Percentiles rank a stretch among this genome's conserved stretches.
Conservation (phyloP, 129 eudicot genomes). For the Rutidosis leptorrhynchoides region DNA sequence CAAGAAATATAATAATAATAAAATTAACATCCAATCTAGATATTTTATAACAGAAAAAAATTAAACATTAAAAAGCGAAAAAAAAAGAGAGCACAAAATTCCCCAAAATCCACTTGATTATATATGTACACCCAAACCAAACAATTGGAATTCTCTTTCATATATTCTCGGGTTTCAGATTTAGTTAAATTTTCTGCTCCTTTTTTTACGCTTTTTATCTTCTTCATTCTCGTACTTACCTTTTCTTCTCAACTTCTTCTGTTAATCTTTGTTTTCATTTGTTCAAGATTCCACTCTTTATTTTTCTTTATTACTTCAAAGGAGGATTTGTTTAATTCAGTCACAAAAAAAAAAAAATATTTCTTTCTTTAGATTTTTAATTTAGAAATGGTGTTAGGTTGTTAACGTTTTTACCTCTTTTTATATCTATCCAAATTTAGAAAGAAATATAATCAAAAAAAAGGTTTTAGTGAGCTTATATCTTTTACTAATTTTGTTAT, state of each 20-base stretch:
- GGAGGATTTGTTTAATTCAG: neutral
- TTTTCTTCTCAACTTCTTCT: constrained; percentile 11
- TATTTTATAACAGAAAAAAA: no score
- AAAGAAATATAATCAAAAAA: constrained; percentile 1
- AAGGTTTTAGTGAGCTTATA: constrained; percentile 13
- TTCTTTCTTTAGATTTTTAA: no score
- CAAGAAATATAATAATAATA: no score
- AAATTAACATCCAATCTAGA: no score
- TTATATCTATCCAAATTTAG: constrained; percentile 23
- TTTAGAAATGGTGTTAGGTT: constrained; percentile 26
- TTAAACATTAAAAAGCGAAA: no score
- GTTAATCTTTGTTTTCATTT: constrained; percentile 19
- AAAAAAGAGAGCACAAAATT: no score
- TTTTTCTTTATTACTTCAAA: neutral
- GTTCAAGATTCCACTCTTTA: constrained; percentile 16
- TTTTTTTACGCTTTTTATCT: constrained; percentile 26
- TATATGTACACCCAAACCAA: constrained; percentile 27
- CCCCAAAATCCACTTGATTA: no score
- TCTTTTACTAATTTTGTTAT: neutral
- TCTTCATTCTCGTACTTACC: constrained; percentile 34
- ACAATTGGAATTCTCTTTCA: constrained; percentile 15
- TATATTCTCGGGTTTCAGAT: constrained; percentile 28
- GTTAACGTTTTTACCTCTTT: constrained; percentile 8
- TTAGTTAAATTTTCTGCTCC: neutral
- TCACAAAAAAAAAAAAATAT: constrained; percentile 10